Evolutionary conservation across 2,329 filamentous ascomycete genomes (phyloP), one percentile per base, ranked within the genome.

Genomic region (Penicillium verrucosum): DNA sequence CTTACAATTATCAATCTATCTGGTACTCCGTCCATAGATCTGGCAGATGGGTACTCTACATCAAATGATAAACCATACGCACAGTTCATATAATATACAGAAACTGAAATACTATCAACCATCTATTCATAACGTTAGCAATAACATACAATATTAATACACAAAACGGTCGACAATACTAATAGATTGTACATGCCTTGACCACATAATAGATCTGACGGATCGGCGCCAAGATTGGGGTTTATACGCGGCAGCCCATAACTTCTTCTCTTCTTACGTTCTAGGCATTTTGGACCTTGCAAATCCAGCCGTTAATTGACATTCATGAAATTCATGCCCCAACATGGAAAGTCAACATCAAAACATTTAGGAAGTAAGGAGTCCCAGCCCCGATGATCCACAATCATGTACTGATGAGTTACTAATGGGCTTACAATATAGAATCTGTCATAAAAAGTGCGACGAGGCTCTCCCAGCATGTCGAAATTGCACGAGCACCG

Each of bases 211-310:
- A 37, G 5, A 49, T 36, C 42, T 18, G 14, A 25, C 27, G n/a
- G 40, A 44, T 44, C 46, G 30, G 40, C 40, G 46, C 52, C 40
- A 55, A 51, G 40, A 45, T 47, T 51, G 46, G 53, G 32, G 53
- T 32, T 44, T 34, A 27, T 30, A 51, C 53, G 53, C 34, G 34
- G 16, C 29, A 54, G 37, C 12, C 38, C 32, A 12, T 44, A 29
- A 44, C 30, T 40, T 44, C 40, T 32, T 12, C n/a, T 14, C 18
- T 29, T 16, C 25, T 7, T 27, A 12, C 29, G 16, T 7, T 27
- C 16, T 23, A 27, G 16, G 29, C 16, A 10, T 40, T 23, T 23
- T 38, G 16, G 23, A 38, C 16, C 11, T 10, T 50, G 3, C 36
- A 44, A 18, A 18, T 44, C 25, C 25, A 30, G 14, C 4, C 25